Evolutionary conservation across 1,284 basidiomycete species (phyloP), one percentile per base, ranked within the genome.

Genomic region (Anthracocystis panici-leucophaei): DNA sequence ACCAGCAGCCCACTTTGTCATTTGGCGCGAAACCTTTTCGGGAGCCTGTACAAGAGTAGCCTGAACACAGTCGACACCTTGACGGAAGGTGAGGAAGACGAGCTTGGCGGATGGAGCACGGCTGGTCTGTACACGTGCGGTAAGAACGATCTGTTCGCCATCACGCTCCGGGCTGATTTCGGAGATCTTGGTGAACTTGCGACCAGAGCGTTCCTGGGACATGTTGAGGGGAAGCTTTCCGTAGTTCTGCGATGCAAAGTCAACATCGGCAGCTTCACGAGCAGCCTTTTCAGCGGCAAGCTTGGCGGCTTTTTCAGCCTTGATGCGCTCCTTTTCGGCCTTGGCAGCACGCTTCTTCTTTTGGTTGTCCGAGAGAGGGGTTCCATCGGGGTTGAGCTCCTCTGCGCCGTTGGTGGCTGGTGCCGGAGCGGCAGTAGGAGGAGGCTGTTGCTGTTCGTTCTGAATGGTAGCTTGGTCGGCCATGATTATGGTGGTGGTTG

Each of bases 331-430:
- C 80, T 99, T 98, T 86, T 97, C 94, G 20, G 91, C 92, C 70
- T 93, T 92, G 86, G 96, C 97, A 31, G 92, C 93, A 35, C 91
- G 90, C 87, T 95, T 97, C 88, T 98, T 98, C 74, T 95, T 87
- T 82, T 96, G 94, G 84, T 89, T 94, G 87, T 97, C 97, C 65
- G 92, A 91, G 8, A 92, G 91, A 25, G 83, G 83, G 9, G 82
- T 85, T 27, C 83, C 83, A 51, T 85, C 83, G 12, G 77, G 75
- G 77, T 80, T 83, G 65, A 75, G 72, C 66, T 75, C 72, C 56
- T 75, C 72, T 20, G 63, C 44, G 52, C 53, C 72, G 11, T 66
- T 65, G 41, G 48, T 58, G 23, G 51, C 40, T 29, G 54, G 44
- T 16, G 62, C 38, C 1, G 61, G 54, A 10, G 54, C 27, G n/a